A percentile compares a stretch with the other conserved stretches of the same genome.
phyloP scores from a whole-genome alignment of 2,329 filamentous ascomycete genomes.

The Hypoxylon sp. region DNA sequence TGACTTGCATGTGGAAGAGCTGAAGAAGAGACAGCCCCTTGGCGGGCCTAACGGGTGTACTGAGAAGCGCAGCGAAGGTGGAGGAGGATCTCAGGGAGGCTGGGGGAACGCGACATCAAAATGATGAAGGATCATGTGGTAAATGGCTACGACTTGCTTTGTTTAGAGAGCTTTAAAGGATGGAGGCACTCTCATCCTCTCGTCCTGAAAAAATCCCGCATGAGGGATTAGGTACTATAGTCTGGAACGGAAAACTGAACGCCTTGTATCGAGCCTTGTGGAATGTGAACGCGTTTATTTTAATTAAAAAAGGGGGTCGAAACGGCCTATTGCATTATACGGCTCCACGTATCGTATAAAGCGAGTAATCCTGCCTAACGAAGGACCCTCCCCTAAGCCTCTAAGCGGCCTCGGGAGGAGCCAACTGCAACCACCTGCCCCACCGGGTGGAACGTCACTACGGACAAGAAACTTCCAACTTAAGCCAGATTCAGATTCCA shows the following conservation, averaged over 20 bases:
- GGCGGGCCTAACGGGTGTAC: background rate
- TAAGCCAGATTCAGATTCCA: constrained; percentile 31
- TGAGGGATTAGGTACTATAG: background rate
- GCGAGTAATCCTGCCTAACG: background rate
- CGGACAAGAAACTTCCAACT: constrained; percentile 14
- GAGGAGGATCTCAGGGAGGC: background rate
- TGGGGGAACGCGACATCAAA: background rate
- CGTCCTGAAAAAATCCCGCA: background rate
- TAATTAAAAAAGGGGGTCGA: constrained; percentile 7
- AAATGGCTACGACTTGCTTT: background rate
- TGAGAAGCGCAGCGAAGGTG: background rate
- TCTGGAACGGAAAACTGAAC: background rate
- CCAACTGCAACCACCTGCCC: constrained; percentile 20
- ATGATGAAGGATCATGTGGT: background rate
- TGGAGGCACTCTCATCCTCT: background rate
- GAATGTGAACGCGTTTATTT: background rate
- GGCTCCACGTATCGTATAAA: background rate
- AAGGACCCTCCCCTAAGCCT: background rate
- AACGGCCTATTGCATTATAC: background rate
- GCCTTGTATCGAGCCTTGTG: background rate
- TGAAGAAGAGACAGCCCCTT: constrained; percentile 19
- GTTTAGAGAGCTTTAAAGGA: background rate
- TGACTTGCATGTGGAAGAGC: constrained; percentile 12
- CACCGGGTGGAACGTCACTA: constrained; percentile 36
- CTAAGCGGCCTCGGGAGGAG: background rate